Base-by-base conservation (phyloP, 2,329 filamentous ascomycete species). In the Fusarium kyushuense region DNA sequence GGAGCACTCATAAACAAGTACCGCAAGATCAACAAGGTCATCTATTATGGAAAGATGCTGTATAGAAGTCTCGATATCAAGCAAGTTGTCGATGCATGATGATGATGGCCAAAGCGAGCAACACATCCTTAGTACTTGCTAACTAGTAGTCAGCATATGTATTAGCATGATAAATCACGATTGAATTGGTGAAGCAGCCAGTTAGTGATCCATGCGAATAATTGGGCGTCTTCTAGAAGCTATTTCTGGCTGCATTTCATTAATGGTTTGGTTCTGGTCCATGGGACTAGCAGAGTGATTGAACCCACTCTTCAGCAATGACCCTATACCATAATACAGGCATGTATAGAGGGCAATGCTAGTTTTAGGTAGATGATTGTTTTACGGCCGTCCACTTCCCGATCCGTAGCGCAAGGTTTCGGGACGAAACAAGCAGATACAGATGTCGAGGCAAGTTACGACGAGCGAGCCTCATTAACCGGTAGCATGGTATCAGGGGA, bases 231-330 rank as follows among this genome's bases (percentile, higher is more conserved):
- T 61, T 46, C 17, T 29, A 38, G 17, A 21, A 38, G 32, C 23
- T 49, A 49, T 36, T 60, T 46, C 40, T 61, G 42, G 32, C 32
- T 21, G 29, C 38, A 54, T 29, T 53, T 40, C 33, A 35, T 32
- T 27, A 33, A 30, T 23, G 47, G 17, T 41, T 41, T 41, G n/a
- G 21, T 46, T 38, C 14, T 40, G 16, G 23, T 29, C n/a, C n/a
- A 27, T 36, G 14, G 14, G 14, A 35, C 47, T 51, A 17, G n/a
- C 19, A 46, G n/a, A 47, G 46, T 33, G 16, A 29, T 9, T 14
- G 52, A 30, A 29, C n/a, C 40, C 52, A 47, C 32, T 54, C n/a
- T 27, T 43, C 47, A 62, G 43, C 46, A 25, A 45, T 62, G 19
- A 30, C 40, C 13, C 56, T 29, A 21, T 41, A 61, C 29, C 40